Evolutionary conservation across 208 protist species (phyloP).

Genomic region (Novymonas esmeraldas): DNA sequence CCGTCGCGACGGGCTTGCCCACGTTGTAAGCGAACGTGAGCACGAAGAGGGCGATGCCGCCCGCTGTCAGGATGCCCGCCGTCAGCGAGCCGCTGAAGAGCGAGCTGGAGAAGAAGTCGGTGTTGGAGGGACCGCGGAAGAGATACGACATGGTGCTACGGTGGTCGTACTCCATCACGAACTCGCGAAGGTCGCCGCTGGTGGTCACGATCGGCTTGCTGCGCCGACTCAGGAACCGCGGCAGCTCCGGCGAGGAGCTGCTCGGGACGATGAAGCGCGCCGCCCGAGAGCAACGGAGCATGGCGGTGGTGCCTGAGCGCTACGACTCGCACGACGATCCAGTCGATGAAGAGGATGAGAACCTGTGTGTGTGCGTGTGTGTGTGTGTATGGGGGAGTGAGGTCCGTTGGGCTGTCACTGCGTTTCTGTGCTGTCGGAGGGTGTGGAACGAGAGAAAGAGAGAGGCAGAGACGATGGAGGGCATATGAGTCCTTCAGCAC

Average conservation of each 20-base stretch:
- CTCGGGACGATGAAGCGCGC: conserved; percentile 18
- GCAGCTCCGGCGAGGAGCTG: conserved; percentile 27
- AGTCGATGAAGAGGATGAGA: too few species aligned
- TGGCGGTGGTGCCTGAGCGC: neutral
- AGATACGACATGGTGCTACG: neutral
- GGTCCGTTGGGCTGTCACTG: neutral
- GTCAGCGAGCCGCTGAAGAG: conserved; percentile 49
- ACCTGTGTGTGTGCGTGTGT: neutral
- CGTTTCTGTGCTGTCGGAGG: neutral
- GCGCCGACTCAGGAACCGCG: conserved; percentile 16
- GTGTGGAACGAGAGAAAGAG: neutral
- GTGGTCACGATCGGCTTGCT: conserved; percentile 1
- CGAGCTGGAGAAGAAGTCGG: conserved; percentile 9
- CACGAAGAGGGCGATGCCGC: conserved; percentile 37
- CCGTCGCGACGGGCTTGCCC: conserved; percentile 63
- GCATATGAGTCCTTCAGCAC: too few species aligned
- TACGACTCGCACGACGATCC: too few species aligned
- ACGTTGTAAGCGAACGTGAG: conserved; percentile 68
- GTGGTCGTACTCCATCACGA: conserved; percentile 67
- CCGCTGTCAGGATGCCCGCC: conserved; percentile 28
- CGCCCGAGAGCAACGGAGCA: conserved; percentile 23
- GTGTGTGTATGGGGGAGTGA: neutral
- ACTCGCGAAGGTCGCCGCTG: conserved; percentile 32
- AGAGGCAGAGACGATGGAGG: neutral
- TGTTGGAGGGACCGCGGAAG: neutral